phyloP scores from a whole-genome alignment of 2,329 filamentous ascomycete genomes.

The Diaporthe ilicicola region DNA sequence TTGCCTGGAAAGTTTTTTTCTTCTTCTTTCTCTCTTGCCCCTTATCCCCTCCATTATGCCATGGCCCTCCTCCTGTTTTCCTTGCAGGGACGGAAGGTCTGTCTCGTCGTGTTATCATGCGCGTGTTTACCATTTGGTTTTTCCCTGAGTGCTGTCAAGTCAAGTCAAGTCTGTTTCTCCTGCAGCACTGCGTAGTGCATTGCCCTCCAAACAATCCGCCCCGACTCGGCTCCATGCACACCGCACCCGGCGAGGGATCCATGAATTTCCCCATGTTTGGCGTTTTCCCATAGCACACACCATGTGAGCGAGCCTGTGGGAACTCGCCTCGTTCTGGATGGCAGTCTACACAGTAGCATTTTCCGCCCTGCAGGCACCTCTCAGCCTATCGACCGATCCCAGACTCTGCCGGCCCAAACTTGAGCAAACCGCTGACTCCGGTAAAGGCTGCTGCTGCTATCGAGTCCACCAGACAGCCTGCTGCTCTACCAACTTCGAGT shows the following conservation, averaged over 20 bases:
- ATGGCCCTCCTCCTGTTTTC: not conserved
- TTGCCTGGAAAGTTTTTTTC: not conserved
- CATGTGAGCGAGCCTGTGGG: conserved; percentile 2
- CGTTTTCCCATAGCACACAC: conserved; percentile 2
- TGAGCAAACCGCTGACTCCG: conserved; percentile 5
- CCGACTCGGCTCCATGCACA: conserved; percentile 20
- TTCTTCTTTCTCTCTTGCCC: not conserved
- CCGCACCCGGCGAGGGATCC: conserved; percentile 1
- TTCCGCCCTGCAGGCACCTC: not conserved
- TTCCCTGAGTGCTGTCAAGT: conserved; percentile 13
- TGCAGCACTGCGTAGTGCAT: conserved; percentile 17
- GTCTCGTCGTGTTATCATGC: conserved; percentile 23
- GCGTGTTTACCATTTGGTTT: conserved; percentile 3
- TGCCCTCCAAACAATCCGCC: conserved; percentile 27
- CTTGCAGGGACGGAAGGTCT: not conserved
- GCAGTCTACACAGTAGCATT: not conserved
- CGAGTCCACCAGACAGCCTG: not conserved
- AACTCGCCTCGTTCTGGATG: conserved; percentile 5
- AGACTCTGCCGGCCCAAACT: conserved; percentile 26
- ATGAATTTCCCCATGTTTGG: conserved; percentile 17
- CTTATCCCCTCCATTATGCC: too few species aligned
- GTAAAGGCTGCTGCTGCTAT: not conserved
- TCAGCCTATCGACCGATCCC: conserved; percentile 31
- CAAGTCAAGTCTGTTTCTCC: conserved; percentile 1
- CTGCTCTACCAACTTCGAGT: not conserved